phyloP scores from a whole-genome alignment of 139 green algal genomes.

The Pleodorina starrii region DNA sequence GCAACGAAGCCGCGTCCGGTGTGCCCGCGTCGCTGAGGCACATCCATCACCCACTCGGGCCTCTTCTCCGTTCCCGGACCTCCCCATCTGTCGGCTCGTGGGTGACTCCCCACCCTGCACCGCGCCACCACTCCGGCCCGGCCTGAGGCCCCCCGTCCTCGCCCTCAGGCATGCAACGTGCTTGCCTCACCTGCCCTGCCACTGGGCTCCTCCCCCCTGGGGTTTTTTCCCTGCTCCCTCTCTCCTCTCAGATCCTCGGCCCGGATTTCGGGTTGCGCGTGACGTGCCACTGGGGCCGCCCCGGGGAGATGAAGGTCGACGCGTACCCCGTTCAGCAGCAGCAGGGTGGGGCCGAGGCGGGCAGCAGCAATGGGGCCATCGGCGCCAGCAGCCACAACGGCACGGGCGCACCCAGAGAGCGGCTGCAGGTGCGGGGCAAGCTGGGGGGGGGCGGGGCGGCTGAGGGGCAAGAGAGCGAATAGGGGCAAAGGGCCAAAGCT shows the following conservation, averaged over 20 bases:
- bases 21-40: no score
- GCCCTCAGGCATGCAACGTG: no score
- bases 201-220: neutral
- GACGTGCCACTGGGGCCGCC: conserved; percentile 59
- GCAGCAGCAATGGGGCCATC: conserved; percentile 15
- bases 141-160: no score
- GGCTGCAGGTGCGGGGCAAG: neutral
- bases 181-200: neutral
- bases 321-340: neutral
- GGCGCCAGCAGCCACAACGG: conserved; percentile 19
- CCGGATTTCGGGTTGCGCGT: conserved; percentile 59
- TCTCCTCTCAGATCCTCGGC: conserved; percentile 56
- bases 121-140: no score
- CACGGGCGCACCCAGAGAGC: neutral
- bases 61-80: no score
- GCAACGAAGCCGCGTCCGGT: no score
- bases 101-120: no score
- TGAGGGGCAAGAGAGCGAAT: no score
- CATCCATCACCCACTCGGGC: no score
- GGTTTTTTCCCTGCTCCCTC: neutral
- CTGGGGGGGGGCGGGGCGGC: no score
- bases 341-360: neutral
- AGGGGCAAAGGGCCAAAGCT: no score
- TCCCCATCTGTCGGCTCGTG: no score
- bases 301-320: conserved; percentile 51